Percentiles rank a stretch among this genome's conserved stretches.
Conservation (phyloP, 805 yeast genomes). For the Yarrowia deformans region DNA sequence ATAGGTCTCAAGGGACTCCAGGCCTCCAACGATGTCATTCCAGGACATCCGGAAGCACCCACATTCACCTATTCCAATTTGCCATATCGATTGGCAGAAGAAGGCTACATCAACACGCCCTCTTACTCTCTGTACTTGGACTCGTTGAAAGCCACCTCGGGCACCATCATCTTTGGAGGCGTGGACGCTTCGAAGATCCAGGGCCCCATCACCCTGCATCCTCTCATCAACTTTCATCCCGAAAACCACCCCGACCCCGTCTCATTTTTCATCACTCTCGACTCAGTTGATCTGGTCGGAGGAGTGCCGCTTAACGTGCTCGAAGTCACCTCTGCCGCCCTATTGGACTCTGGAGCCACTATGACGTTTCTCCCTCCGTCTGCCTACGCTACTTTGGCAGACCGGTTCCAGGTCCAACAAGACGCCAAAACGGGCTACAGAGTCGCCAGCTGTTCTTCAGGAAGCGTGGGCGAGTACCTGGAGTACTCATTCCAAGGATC, state of each 20-base stretch:
- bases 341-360: conserved; percentile 67
- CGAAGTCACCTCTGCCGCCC: conserved; percentile 39
- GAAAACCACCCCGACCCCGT: conserved; percentile 10
- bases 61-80: conserved; percentile 43
- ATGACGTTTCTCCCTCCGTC: conserved; percentile 57
- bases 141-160: conserved; percentile 47
- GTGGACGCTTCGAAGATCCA: conserved; percentile 53
- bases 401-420: conserved; percentile 1
- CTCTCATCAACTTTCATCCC: conserved; percentile 45
- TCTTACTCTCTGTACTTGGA: conserved; percentile 57
- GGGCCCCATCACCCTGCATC: conserved; percentile 49
- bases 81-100: conserved; percentile 47
- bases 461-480: conserved; percentile 73
- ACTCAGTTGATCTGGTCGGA: conserved; percentile 40
- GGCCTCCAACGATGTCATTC: conserved; percentile 44
- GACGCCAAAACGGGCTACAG: conserved; percentile 37
- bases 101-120: conserved; percentile 52
- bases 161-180: conserved; percentile 54
- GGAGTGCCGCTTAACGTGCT: conserved; percentile 39
- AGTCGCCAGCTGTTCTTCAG: conserved; percentile 17
- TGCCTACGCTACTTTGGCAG: conserved; percentile 11
- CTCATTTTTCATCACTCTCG: conserved; percentile 20
- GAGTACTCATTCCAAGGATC: conserved; percentile 90
- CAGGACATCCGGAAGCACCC: neutral
- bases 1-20: conserved; percentile 51